Evolutionary conservation across 768 basidiomycete genomes (phyloP).

Genomic region (Auriscalpium vulgare): DNA sequence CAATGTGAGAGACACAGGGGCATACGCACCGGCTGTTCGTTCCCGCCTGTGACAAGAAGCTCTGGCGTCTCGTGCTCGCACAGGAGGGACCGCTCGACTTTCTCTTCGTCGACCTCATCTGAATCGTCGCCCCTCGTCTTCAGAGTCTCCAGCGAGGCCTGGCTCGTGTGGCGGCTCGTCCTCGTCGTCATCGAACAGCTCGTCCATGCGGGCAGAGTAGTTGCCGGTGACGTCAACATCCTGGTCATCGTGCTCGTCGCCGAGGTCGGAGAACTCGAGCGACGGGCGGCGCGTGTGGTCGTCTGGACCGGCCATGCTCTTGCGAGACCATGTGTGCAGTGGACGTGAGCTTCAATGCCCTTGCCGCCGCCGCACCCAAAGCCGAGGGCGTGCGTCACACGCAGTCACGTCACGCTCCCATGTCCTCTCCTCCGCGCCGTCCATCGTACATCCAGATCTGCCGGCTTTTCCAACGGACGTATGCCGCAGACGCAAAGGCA

Average conservation of each 20-base stretch:
- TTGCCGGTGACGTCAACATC: slow-evolving; percentile 39
- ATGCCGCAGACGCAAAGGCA: too few species aligned
- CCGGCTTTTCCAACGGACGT: too few species aligned
- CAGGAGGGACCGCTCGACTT: slow-evolving; percentile 35
- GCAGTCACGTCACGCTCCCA: too few species aligned
- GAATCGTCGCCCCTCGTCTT: slow-evolving; percentile 54
- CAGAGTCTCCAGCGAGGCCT: slow-evolving; percentile 19
- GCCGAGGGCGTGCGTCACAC: too few species aligned
- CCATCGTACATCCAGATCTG: too few species aligned
- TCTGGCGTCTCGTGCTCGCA: slow-evolving; percentile 19
- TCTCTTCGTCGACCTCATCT: slow-evolving; percentile 53
- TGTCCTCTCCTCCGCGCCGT: too few species aligned
- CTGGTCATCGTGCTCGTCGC: slow-evolving; percentile 34
- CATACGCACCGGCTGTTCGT: slow-evolving; percentile 23
- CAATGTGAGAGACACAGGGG: slow-evolving; percentile 14
- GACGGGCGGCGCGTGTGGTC: slow-evolving; percentile 11
- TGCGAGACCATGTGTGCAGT: too few species aligned
- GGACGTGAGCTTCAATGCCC: too few species aligned
- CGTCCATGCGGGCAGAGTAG: slow-evolving; percentile 64
- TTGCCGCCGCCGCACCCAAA: too few species aligned
- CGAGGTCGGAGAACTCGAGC: slow-evolving; percentile 28
- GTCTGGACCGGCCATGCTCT: neutral
- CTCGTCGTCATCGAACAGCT: slow-evolving; percentile 43
- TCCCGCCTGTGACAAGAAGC: neutral
- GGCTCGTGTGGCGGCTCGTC: slow-evolving; percentile 2